Evolutionary conservation across 805 yeast species (phyloP), one percentile per base, ranked within the genome.

Genomic region (Yarrowia sp.): DNA sequence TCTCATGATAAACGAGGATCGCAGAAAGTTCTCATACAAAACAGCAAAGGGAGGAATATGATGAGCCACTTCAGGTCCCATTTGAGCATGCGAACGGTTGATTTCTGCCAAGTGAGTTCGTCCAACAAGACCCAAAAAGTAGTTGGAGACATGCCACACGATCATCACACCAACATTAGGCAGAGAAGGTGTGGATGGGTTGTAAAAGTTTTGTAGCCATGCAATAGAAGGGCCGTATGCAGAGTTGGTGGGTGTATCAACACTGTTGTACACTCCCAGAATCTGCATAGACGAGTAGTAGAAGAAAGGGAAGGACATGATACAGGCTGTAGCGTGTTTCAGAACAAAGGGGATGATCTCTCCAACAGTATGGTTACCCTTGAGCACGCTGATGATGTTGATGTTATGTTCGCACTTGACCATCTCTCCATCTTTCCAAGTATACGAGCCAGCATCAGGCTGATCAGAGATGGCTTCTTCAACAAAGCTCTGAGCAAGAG

Each of bases 251-350:
- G 51, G 51, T 3, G 55, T 48, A n/a, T 48, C 55, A 11, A 35
- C 41, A 8, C 17, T 43, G 43, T 58, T 44, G 43, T 58, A 58
- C n/a, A 35, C 51, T 5, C 64, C 64, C 33, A 58, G 33, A 22
- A 58, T 22, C 35, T 58, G 64, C 64, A 58, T 58, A 14, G 51
- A 58, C 13, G 64, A 58, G 43, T 33, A 58, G 51, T 58, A 58
- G 43, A 58, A 58, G 64, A 58, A 58, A 14, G 64, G 64, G 51
- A 58, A 58, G 22, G 64, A 58, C 33, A 44, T 14, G 35, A 41
- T 31, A 10, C 61, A 55, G 36, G 47, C 42, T 3, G 47, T 41
- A 15, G 17, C 13, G 39, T 55, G 61, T 31, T 41, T 55, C 39
- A 55, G 28, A 28, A 17, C 33, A 15, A 38, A 55, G 31, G 47